Evolutionary conservation across 75 land plant genomes (phyloP).

Genomic region (Adiantum capillusveneris): DNA sequence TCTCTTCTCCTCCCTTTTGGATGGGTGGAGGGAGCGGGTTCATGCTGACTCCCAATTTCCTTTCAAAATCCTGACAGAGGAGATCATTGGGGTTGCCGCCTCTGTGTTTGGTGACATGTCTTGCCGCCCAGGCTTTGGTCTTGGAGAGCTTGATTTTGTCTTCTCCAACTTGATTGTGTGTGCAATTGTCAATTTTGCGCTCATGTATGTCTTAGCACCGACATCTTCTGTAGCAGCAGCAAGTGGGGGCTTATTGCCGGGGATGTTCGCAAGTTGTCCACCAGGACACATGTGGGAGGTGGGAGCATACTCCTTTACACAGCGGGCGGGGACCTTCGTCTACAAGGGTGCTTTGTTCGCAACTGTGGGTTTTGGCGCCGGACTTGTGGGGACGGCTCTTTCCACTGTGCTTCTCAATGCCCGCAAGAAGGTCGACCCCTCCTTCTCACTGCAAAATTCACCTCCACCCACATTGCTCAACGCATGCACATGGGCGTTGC

Average conservation of each 20-base stretch:
- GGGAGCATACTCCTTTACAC: constrained; percentile 17
- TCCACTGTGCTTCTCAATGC: constrained; percentile 5
- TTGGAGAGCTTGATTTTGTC: constrained; percentile 37
- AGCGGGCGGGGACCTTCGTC: constrained; percentile 29
- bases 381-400: constrained; percentile 29
- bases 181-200: constrained; percentile 15
- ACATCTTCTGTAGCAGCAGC: no score
- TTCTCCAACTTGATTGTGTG: constrained; percentile 36
- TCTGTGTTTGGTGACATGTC: constrained; percentile 35
- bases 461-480: no score
- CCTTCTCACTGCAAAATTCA: no score
- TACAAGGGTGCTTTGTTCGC: constrained; percentile 33
- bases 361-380: constrained; percentile 25
- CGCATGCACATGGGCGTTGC: no score
- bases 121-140: constrained; percentile 29
- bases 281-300: neutral
- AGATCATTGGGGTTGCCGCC: constrained; percentile 30
- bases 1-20: no score
- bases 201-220: no score
- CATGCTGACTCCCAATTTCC: constrained; percentile 27
- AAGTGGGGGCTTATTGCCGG: no score
- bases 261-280: no score
- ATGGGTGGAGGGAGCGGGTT: constrained; percentile 17
- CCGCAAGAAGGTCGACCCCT: no score
- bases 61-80: constrained; percentile 32